Percentiles rank a stretch among this genome's conserved stretches.
Conservation (phyloP, 2,329 filamentous ascomycete genomes). For the Aspergillus brunneoviolaceus region DNA sequence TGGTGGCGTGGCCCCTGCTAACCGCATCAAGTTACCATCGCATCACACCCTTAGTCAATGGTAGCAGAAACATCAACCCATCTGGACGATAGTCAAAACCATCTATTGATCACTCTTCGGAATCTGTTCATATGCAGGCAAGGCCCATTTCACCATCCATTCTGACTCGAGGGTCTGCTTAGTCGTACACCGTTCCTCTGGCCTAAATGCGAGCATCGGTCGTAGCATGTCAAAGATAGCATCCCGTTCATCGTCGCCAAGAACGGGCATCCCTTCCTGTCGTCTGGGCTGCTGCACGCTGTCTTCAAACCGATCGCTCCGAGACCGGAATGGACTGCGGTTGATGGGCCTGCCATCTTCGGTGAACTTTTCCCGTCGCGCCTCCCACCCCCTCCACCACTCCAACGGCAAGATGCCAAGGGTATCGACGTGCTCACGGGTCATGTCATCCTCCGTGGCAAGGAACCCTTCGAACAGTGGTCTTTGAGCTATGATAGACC, state of each 20-base stretch:
- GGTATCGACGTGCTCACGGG: conserved; percentile 32
- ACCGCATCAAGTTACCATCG: too few relatives aligned
- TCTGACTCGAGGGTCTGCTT: conserved; percentile 28
- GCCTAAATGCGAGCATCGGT: conserved; percentile 29
- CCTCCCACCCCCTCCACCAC: conserved; percentile 30
- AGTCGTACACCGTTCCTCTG: conserved; percentile 25
- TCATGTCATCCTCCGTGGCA: conserved; percentile 30
- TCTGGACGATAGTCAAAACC: too few relatives aligned
- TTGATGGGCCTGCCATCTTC: conserved; percentile 28
- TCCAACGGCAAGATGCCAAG: conserved; percentile 32
- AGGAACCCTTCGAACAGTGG: conserved; percentile 31
- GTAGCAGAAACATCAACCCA: too few relatives aligned
- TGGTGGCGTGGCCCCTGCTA: neutral
- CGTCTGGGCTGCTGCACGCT: conserved; percentile 29
- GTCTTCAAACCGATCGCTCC: conserved; percentile 27
- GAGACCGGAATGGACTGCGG: conserved; percentile 21
- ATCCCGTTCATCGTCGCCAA: conserved; percentile 2
- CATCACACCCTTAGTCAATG: too few relatives aligned
- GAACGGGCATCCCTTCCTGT: conserved; percentile 13
- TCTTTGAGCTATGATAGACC: conserved; percentile 33
- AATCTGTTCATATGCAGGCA: conserved; percentile 24
- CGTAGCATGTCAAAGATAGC: conserved; percentile 29
- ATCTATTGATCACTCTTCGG: neutral
- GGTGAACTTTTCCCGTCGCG: conserved; percentile 19
- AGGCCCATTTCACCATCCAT: conserved; percentile 34